Base-by-base conservation (phyloP, 2,329 filamentous ascomycete species). In the Claviceps pazoutovae region DNA sequence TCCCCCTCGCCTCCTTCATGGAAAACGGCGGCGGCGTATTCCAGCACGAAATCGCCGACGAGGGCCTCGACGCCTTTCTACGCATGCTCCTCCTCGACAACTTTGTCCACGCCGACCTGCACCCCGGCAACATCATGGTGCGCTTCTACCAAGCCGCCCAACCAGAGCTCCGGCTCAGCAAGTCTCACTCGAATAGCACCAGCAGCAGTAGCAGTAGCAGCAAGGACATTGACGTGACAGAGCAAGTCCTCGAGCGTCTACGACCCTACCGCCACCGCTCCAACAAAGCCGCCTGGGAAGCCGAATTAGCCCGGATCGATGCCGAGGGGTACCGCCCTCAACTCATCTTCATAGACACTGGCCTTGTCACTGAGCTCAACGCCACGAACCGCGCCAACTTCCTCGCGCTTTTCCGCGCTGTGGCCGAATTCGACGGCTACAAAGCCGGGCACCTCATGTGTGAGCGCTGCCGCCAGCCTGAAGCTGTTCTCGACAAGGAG, bases 41-140 rank as follows among this genome's bases (percentile, higher is more conserved):
- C 68, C 89, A 96, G 64, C 82, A 88, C 60, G 91, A 96, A 57
- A 95, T 98, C 56, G 90, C 93, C 3, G 84, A 95, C 53, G 91
- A 97, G 70, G 93, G 93, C 0, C 78, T 98, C 0, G 90, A 98
- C 64, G 90, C 91, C 3, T 98, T 98, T 67, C 71, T 98, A 48
- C 88, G 90, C 61, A 98, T 98, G 93, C 73, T 98, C 16, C 76
- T 98, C 13, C 84, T 98, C 41, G 93, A 98, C 67, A 98, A 98
- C 66, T 98, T 98, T 66, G 84, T 96, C 26, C 93, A 98, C 63
- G 91, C 93, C 5, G 93, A 98, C 64, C 72, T 98, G 34, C 93
- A 98, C 64, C 93, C 93, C 0, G 93, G 93, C 26, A 98, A 98
- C 66, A 97, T 98, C 69, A 97, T 98, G 90, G 91, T 98, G 46